Base-by-base conservation (phyloP, 805 yeast genomes). In the Kuraishia piskuri region DNA sequence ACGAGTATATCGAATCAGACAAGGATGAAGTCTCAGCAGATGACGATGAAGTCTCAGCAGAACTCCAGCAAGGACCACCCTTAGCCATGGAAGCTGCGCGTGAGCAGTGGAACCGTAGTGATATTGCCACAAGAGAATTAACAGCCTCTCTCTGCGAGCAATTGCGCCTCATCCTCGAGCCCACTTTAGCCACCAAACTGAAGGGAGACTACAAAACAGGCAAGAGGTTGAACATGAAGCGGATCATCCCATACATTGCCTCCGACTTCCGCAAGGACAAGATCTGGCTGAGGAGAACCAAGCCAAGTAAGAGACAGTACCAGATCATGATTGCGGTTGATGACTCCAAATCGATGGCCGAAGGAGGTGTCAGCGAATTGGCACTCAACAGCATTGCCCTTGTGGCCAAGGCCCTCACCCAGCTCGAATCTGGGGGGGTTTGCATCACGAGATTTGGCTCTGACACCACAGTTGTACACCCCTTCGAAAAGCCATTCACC, bases 291-390 rank as follows among this genome's bases (percentile, higher is more conserved):
- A 82, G 97, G 66, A 82, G 99, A 69, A 90, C 97, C 6, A 92
- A 94, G 66, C 99, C 99, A 54, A 88, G 96, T 59, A 94, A 94
- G 74, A 84, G 99, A 63, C 94, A 91, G 66, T 94, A 94, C 68
- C 99, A 94, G 73, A 88, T 94, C 57, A 88, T 95, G 97, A 87
- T 94, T 59, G 91, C 99, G 0, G 87, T 94, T 50, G 99, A 94
- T 72, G 97, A 94, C 66, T 94, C 99, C 26, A 90, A 89, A 68
- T 92, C 98, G 1, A 94, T 94, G 99, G 83, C 91, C 54, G 98
- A 92, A 68, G 86, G 96, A 22, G 83, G 86, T 59, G 84, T 95
- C 40, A 92, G 90, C 19, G 90, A 88, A 59, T 76, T 94, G 55
- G 98, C 99, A 0, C 90, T 90, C 79, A 92, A 94, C 63, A 86